Base-by-base conservation (phyloP, 2,329 filamentous ascomycete genomes). In the Ilyonectria robusta region DNA sequence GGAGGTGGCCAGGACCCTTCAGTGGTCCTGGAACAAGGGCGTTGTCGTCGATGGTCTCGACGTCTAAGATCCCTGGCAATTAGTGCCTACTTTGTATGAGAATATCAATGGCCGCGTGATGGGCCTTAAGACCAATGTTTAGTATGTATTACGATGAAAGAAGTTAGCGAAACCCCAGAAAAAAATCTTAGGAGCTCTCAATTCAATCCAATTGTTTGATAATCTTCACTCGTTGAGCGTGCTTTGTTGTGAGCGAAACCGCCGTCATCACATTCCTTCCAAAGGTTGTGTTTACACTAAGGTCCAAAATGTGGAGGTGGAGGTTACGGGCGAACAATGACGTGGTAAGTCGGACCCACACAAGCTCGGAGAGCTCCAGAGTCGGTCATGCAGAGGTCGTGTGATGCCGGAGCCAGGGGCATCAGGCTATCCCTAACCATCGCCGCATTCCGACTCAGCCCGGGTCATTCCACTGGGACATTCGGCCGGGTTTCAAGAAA, bases 21-120 rank as follows among this genome's bases (percentile, higher is more conserved):
- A 95, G 84, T 93, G 95, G 86, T 89, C 87, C 77, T 97, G 94
- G 94, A 88, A 89, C 80, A 95, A 95, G 90, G 93, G 93, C 74
- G 86, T 93, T 79, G 93, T 94, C 74, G 92, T 95, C 74, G 93
- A 95, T 80, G 93, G 93, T 70, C 90, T 95, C 80, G 93, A 96
- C 83, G 93, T 96, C 81, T 95, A 89, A 77, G 72, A 76, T 76
- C 71, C 75, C 70, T 75, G 76, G 76, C 75, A 76, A 48, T 63
- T 50, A 76, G 72, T 76, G 74, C 75, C 71, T 56, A 68, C 37
- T 58, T 53, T 75, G 71, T 76, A 75, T 63, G 70, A 75, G 64
- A 70, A 62, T 71, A 69, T 67, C 42, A 67, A 71, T 65, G 70
- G 69, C 66, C 65, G 70, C 71, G 60, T 70, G 72, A 60, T 53